Evolutionary conservation across 495 filamentous ascomycete species (phyloP), one percentile per base, ranked within the genome.

Genomic region (Penicillium coprophilum): DNA sequence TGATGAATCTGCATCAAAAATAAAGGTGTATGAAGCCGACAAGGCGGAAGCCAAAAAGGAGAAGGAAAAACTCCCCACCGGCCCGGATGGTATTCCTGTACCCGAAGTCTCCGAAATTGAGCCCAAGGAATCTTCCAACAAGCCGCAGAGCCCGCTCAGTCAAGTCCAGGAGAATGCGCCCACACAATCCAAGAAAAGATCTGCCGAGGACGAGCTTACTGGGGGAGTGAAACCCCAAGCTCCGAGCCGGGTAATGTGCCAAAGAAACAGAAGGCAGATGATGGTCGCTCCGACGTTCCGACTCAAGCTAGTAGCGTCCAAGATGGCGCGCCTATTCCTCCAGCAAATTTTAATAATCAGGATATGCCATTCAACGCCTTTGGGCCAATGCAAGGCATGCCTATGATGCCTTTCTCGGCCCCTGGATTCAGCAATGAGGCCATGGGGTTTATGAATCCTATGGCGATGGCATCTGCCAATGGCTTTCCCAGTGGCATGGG

Each of bases 21-120:
- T 95, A 58, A 87, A 88, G 72, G 76, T 71, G n/a, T 97, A 86
- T 60, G 81, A 94, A 57, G 85, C 81, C 13, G 86, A 90, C 63
- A 88, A 87, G 71, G 76, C 78, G 28, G 80, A 82, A 17, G 77
- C 74, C 46, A 82, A 78, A 57, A 72, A 80, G 54, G 81, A 84
- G 53, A 90, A 85, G 71, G 86, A 90, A 52, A 82, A 84, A 60
- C 82, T 70, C 57, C 55, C 62, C 56, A 24, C 63, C 15, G 52
- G 23, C 44, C 65, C 62, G 31, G 65, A 75, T 23, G 61, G 57
- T 41, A 45, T 64, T 40, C 21, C 63, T 27, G 46, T 57, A 28
- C 73, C 75, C 48, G 79, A 76, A 58, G 64, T 71, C 27, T 55
- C 57, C 46, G 27, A 52, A 49, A 17, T 34, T 32, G 28, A 53